Evolutionary conservation across 2,329 filamentous ascomycete species (phyloP).

Genomic region (Plenodomus tracheiphilus): DNA sequence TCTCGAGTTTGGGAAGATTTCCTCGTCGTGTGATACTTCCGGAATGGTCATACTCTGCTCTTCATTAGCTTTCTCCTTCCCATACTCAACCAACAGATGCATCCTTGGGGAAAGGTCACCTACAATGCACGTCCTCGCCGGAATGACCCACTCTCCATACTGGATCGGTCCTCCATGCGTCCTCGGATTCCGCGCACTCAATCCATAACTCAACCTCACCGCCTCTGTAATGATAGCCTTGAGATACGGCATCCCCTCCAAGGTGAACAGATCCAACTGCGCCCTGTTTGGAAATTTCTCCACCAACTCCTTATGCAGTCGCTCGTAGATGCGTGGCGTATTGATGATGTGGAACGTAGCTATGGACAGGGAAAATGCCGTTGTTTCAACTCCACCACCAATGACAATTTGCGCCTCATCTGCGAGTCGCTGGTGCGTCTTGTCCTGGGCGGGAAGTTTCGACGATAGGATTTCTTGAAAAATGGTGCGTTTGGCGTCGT

Average conservation of each 20-base stretch:
- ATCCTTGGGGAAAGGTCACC: neutral
- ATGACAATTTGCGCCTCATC: constrained; percentile 46
- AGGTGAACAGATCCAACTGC: constrained; percentile 22
- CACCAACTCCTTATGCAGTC: constrained; percentile 37
- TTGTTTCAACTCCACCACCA: constrained; percentile 47
- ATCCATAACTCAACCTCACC: constrained; percentile 44
- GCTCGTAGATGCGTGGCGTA: constrained; percentile 33
- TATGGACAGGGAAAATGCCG: constrained; percentile 35
- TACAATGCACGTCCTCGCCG: constrained; percentile 40
- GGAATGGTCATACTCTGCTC: constrained; percentile 40
- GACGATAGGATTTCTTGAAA: constrained; percentile 39
- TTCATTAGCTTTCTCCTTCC: neutral
- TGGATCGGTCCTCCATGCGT: constrained; percentile 25
- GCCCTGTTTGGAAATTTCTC: constrained; percentile 30
- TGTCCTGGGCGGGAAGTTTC: constrained; percentile 39
- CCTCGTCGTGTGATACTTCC: constrained; percentile 40
- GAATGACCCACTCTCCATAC: constrained; percentile 37
- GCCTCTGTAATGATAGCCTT: constrained; percentile 31
- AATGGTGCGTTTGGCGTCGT: constrained; percentile 39
- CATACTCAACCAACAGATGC: no score
- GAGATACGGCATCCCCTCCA: constrained; percentile 16
- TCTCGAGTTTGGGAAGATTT: constrained; percentile 43
- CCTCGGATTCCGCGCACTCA: constrained; percentile 45
- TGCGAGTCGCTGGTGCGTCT: constrained; percentile 41
- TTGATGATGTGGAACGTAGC: constrained; percentile 40